Evolutionary conservation across 768 basidiomycete genomes (phyloP).

Genomic region (Lactarius quietus): DNA sequence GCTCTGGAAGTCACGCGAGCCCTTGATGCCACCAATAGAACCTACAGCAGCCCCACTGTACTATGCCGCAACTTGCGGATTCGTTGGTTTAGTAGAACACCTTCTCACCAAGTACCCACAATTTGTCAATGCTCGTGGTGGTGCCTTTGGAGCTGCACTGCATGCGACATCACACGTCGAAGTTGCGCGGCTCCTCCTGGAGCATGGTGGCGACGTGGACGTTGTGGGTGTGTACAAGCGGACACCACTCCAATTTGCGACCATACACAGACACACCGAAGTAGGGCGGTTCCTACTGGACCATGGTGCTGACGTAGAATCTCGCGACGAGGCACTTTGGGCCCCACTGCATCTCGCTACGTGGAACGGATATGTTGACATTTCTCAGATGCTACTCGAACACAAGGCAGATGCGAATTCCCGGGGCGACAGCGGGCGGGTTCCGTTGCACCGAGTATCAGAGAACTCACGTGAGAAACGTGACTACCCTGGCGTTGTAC

Average conservation of each 20-base stretch:
- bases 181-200: neutral
- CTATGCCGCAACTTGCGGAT: neutral
- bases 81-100: neutral
- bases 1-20: neutral
- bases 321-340: accelerated
- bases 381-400: neutral
- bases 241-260: neutral
- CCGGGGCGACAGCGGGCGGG: neutral
- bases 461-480: accelerated
- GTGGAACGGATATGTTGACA: neutral
- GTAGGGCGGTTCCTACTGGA: neutral
- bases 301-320: neutral
- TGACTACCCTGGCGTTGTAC: neutral
- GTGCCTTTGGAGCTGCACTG: neutral
- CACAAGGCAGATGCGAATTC: neutral
- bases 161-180: neutral
- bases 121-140: neutral
- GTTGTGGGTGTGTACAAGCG: neutral
- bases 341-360: neutral
- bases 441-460: neutral
- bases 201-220: neutral
- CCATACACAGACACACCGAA: neutral
- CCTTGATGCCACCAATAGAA: neutral
- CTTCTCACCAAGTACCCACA: neutral
- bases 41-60: neutral